A percentile compares a stretch with the other conserved stretches of the same genome.
Conservation (phyloP, 352 stramenopile species). For the Globisporangium takayamanum region DNA sequence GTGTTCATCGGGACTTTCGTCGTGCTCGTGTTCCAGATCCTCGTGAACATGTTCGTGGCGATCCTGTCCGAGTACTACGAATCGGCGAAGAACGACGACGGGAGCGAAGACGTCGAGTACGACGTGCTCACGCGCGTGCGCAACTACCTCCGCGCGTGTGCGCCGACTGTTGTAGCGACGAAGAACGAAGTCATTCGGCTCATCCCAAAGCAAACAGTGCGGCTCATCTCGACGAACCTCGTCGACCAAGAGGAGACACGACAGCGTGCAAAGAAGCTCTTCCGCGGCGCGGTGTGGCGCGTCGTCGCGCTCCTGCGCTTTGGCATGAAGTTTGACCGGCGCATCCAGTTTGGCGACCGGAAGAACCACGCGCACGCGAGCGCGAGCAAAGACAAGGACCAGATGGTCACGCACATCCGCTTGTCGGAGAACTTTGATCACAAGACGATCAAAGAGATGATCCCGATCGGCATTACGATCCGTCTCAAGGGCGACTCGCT, state of each 20-base stretch:
- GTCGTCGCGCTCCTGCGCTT: conserved; percentile 84
- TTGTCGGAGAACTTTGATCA: conserved; percentile 88
- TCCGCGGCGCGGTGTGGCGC: conserved; percentile 79
- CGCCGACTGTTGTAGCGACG: conserved; percentile 69
- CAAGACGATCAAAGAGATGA: conserved; percentile 88
- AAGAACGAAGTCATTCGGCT: conserved; percentile 75
- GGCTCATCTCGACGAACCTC: conserved; percentile 83
- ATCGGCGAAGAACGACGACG: conserved; percentile 74
- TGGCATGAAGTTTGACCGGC: conserved; percentile 83
- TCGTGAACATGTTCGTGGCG: conserved; percentile 89
- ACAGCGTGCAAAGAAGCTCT: conserved; percentile 74
- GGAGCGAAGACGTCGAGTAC: conserved; percentile 73
- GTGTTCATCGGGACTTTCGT: conserved; percentile 85
- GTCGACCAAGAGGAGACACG: conserved; percentile 82
- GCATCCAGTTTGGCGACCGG: conserved; percentile 68
- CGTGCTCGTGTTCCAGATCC: conserved; percentile 80
- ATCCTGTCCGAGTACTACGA: conserved; percentile 88
- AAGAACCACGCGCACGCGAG: conserved; percentile 25
- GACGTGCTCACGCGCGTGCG: conserved; percentile 77
- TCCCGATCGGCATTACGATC: conserved; percentile 81
- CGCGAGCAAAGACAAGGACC: conserved; percentile 27
- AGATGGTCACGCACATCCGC: conserved; percentile 68
- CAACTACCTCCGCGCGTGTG: conserved; percentile 68
- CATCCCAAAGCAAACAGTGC: conserved; percentile 65
- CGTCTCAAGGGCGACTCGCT: conserved; percentile 72